Evolutionary conservation across 176 grass and related monocot species (phyloP).

Genomic region (Triticum timopheevii): DNA sequence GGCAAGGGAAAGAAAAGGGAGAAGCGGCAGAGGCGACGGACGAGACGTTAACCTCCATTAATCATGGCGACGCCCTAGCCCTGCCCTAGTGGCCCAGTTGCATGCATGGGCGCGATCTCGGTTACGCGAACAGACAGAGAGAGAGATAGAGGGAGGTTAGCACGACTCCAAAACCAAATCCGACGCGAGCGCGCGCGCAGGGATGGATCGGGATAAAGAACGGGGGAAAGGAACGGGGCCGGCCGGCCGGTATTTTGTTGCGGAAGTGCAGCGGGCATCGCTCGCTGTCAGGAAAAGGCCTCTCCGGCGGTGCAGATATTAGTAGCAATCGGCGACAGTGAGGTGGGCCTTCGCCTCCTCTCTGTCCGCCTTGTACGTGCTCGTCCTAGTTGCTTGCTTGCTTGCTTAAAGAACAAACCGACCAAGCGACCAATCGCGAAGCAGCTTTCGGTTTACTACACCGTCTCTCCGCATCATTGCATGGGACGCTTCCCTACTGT

Average conservation of each 20-base stretch:
- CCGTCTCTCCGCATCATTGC: not conserved
- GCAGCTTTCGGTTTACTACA: not conserved
- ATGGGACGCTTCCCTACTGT: not conserved
- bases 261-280: not conserved
- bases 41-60: conserved; percentile 35
- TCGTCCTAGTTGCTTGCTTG: not conserved
- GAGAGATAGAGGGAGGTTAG: not conserved
- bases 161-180: conserved; percentile 27
- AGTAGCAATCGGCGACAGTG: not conserved
- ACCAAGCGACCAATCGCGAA: conserved; percentile 5
- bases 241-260: not conserved
- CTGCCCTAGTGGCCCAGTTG: conserved; percentile 1
- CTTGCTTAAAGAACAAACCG: conserved; percentile 24
- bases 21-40: not conserved
- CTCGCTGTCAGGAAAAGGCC: conserved; percentile 24
- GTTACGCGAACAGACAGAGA: not conserved
- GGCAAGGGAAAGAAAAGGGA: not conserved
- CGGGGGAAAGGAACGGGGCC: too few species aligned
- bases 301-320: not conserved
- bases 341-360: not conserved
- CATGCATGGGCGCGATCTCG: conserved; percentile 29
- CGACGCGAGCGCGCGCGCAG: not conserved
- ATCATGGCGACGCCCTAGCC: not conserved
- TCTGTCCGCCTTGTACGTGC: too few species aligned
- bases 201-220: not conserved